A percentile compares a stretch with the other conserved stretches of the same genome.
Evolutionary conservation across 2,329 filamentous ascomycete genomes (phyloP).

Genomic region (Pseudocercospora eumusae): DNA sequence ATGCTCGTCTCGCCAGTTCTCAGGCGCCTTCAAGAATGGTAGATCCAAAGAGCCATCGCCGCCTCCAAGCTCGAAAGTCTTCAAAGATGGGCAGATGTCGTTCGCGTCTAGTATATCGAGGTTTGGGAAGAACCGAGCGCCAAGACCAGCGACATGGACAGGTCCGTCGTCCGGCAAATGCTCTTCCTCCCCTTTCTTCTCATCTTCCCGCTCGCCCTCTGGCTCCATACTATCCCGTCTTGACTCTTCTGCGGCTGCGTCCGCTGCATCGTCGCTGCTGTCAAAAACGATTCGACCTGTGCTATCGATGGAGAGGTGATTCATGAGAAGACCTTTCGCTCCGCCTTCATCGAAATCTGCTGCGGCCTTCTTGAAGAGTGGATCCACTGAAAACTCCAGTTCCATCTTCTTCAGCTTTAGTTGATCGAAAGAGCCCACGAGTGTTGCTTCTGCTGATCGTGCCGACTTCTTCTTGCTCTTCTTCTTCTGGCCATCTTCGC

Average conservation of each 20-base stretch:
- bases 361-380: slow-evolving; percentile 98
- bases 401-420: slow-evolving; percentile 97
- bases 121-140: slow-evolving; percentile 81
- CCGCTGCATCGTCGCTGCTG: slow-evolving; percentile 82
- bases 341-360: slow-evolving; percentile 98
- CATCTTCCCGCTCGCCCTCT: slow-evolving; percentile 47
- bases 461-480: slow-evolving; percentile 70
- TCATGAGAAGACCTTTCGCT: slow-evolving; percentile 89
- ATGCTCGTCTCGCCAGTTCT: slow-evolving; percentile 74
- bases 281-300: slow-evolving; percentile 95
- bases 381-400: slow-evolving; percentile 92
- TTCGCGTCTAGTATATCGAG: slow-evolving; percentile 75
- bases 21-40: slow-evolving; percentile 80
- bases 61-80: slow-evolving; percentile 88
- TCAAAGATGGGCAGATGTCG: slow-evolving; percentile 92
- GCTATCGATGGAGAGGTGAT: slow-evolving; percentile 93
- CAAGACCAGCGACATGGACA: slow-evolving; percentile 76
- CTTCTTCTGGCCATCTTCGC: slow-evolving; percentile 55
- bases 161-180: slow-evolving; percentile 61
- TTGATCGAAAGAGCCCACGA: slow-evolving; percentile 83
- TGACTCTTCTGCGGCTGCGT: slow-evolving; percentile 46
- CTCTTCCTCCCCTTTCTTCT: slow-evolving; percentile 47
- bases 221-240: slow-evolving; percentile 44
- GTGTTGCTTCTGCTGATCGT: slow-evolving; percentile 84
- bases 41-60: slow-evolving; percentile 83